Conservation (phyloP, 257 asterid genomes). For the Petrea volubilis region DNA sequence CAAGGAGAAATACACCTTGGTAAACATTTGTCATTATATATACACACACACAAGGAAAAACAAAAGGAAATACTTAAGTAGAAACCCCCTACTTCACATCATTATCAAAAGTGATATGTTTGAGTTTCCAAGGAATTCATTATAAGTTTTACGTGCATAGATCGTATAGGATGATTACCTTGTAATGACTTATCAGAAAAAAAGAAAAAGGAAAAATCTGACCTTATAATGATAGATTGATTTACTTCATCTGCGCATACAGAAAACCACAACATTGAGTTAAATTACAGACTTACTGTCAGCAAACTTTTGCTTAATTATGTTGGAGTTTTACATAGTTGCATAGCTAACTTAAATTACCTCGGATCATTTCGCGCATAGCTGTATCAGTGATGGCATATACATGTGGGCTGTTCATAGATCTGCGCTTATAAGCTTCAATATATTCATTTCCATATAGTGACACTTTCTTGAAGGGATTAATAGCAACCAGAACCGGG, state of each 20-base stretch:
- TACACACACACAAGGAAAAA: not conserved
- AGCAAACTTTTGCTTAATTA: conserved; percentile 11
- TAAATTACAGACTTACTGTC: conserved; percentile 28
- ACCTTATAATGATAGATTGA: conserved; percentile 98
- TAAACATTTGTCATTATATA: conserved; percentile 1
- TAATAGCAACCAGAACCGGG: conserved; percentile 92
- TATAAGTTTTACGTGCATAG: not conserved
- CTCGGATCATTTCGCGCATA: conserved; percentile 96
- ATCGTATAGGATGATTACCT: not conserved
- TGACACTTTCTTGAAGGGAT: conserved; percentile 88
- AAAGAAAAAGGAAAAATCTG: conserved; percentile 28
- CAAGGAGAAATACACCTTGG: conserved; percentile 23
- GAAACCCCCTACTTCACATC: not conserved
- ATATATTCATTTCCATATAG: conserved; percentile 74
- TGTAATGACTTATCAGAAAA: not conserved
- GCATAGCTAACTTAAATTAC: conserved; percentile 38
- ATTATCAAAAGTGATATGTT: not conserved
- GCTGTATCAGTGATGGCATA: conserved; percentile 97
- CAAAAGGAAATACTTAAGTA: not conserved
- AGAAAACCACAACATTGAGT: conserved; percentile 28
- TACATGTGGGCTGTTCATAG: conserved; percentile 80
- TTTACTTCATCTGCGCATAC: conserved; percentile 90
- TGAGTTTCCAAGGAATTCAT: not conserved
- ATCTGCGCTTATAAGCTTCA: conserved; percentile 83
- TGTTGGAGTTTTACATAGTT: conserved; percentile 14